These are phyloP conservation scores for Dactylella cylindrospora DNA, from an alignment of 2,329 filamentous ascomycete genomes.

Conservation along the genomic window DNA sequence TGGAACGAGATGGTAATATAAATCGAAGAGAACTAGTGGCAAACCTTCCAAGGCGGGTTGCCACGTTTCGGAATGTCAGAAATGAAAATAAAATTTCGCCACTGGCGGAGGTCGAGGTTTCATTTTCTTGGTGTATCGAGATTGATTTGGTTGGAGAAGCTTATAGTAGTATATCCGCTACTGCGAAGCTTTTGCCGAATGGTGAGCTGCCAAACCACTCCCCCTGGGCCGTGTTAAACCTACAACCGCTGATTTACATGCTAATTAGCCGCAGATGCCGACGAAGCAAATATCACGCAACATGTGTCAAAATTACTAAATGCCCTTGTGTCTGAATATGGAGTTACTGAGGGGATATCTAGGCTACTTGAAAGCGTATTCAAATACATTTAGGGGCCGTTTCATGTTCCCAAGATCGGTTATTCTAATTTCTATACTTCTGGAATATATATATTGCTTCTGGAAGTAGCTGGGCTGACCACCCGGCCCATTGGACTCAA, in stretches of 20 bases:
- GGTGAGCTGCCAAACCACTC: conserved; percentile 4
- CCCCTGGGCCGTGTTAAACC: background rate
- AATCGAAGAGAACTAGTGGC: conserved; percentile 13
- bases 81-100: background rate
- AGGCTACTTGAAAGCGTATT: conserved; percentile 22
- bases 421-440: too few relatives aligned
- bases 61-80: conserved; percentile 13
- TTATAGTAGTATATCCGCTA: conserved; percentile 11
- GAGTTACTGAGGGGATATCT: conserved; percentile 16
- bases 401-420: too few relatives aligned
- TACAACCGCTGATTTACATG: background rate
- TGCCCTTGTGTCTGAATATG: conserved; percentile 21
- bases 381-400: background rate
- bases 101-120: conserved; percentile 3
- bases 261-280: background rate
- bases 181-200: conserved; percentile 4
- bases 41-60: conserved; percentile 9
- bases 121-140: conserved; percentile 17
- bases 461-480: too few relatives aligned
- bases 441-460: too few relatives aligned
- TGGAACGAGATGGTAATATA: background rate
- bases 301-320: conserved; percentile 28
- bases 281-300: conserved; percentile 8
- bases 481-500: too few relatives aligned
- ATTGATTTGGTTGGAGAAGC: conserved; percentile 10